Evolutionary conservation across 768 basidiomycete species (phyloP).

Genomic region (Suillus brevipes): DNA sequence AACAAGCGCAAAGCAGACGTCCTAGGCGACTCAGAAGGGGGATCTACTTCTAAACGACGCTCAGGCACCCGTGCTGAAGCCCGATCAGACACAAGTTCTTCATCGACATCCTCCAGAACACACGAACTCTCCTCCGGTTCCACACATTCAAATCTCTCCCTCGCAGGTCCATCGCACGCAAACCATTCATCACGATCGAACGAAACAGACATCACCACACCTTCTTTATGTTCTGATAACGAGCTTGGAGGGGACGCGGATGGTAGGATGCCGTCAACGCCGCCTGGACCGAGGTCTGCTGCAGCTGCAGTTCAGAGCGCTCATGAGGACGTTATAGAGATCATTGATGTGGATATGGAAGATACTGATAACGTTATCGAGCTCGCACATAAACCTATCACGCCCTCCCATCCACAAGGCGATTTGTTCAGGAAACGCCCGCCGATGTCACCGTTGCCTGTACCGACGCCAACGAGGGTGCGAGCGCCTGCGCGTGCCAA

Average conservation of each 20-base stretch:
- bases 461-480: constrained; percentile 51
- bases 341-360: constrained; percentile 42
- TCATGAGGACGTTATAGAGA: constrained; percentile 19
- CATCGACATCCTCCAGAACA: neutral
- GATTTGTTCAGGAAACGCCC: constrained; percentile 59
- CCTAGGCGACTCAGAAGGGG: neutral
- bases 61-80: neutral
- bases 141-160: neutral
- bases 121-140: neutral
- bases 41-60: neutral
- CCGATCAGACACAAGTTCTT: neutral
- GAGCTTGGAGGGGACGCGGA: constrained; percentile 51
- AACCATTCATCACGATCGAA: constrained; percentile 17
- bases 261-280: constrained; percentile 48
- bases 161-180: neutral
- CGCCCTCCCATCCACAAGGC: constrained; percentile 18
- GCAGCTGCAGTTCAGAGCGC: neutral
- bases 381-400: constrained; percentile 10
- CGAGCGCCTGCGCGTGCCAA: constrained; percentile 52
- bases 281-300: constrained; percentile 41
- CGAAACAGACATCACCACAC: constrained; percentile 52
- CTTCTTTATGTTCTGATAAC: constrained; percentile 76
- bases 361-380: constrained; percentile 19
- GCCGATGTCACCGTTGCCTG: constrained; percentile 65
- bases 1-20: constrained; percentile 3